Percentiles rank a stretch among this genome's conserved stretches.
Conservation (phyloP, 139 green algal genomes). For the Coelastrella sp. region DNA sequence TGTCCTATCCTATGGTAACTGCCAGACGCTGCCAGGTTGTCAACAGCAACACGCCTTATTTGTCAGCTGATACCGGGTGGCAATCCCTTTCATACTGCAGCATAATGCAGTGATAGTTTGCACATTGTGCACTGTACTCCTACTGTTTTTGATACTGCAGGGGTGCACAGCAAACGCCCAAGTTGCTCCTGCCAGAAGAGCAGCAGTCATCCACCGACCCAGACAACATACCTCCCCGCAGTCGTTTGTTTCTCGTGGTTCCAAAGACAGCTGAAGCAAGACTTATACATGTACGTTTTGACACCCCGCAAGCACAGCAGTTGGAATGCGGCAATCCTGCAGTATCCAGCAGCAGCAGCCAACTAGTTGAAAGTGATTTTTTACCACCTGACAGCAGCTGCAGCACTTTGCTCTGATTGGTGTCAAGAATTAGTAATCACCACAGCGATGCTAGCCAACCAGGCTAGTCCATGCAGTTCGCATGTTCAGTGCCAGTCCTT, state of each 20-base stretch:
- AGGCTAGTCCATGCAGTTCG: too few relatives aligned
- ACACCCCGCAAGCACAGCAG: background rate
- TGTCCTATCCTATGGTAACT: too few relatives aligned
- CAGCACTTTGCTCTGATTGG: too few relatives aligned
- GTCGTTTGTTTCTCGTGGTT: constrained; percentile 92
- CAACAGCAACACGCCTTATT: too few relatives aligned
- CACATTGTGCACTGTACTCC: background rate
- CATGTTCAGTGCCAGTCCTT: too few relatives aligned
- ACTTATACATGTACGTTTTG: constrained; percentile 71
- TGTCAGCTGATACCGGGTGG: too few relatives aligned
- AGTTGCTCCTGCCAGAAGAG: constrained; percentile 55
- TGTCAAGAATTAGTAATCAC: too few relatives aligned
- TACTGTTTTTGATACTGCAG: constrained; percentile 33
- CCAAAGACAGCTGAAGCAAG: constrained; percentile 83
- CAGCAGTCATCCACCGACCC: constrained; percentile 79
- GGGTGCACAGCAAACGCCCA: constrained; percentile 38
- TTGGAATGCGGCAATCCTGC: background rate
- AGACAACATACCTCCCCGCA: constrained; percentile 88
- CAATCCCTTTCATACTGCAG: too few relatives aligned
- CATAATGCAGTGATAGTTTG: too few relatives aligned
- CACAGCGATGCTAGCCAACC: too few relatives aligned
- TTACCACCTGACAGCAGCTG: background rate
- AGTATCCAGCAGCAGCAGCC: background rate
- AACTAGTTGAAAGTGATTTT: too few relatives aligned
- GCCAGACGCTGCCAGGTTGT: too few relatives aligned